Base-by-base conservation (phyloP, 345 rosid species). In the Citrus maxima region DNA sequence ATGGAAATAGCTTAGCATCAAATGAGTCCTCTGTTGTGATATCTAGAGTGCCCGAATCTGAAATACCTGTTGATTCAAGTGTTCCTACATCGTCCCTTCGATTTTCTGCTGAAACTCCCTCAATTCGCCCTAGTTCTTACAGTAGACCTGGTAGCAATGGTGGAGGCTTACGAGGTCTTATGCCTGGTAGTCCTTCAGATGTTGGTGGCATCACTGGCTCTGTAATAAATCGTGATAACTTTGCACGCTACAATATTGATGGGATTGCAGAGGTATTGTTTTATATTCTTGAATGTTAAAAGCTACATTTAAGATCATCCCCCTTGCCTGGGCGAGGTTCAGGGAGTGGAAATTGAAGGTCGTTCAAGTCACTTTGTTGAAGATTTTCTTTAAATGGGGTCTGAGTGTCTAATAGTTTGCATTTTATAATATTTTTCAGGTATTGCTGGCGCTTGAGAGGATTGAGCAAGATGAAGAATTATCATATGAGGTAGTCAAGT, bases 211-310 rank as follows among this genome's bases (percentile, higher is more conserved):
- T 82, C 38, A 66, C 78, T 40, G 88, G 70, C 77, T 82, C 92
- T 65, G 76, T 82, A 75, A 56, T 79, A 18, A 92, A 87, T 76
- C 83, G 77, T 46, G 94, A 90, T 63, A 86, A 88, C 81, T 89
- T 90, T 77, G 84, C 77, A 49, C 86, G 79, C 74, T 92, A 86
- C 86, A 89, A 80, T 82, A 84, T 90, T 89, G 95, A 90, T 80
- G 99, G 94, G 63, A 88, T 94, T 85, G 93, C 97, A 13, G 99
- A 92, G 99, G 99, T 95, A 87, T 42, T 34, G 28, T 40, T 82
- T 28, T 67, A 18, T 16, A 8, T 38, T 14, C 3, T 59, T 34
- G 5, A 59, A 74, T 62, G 37, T 25, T 61, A 16, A 38, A 13
- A 30, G 12, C 24, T 73, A 18, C 22, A 37, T 74, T 35, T 58